Conservation (phyloP, 2,329 filamentous ascomycete species). For the Septoria linicola region DNA sequence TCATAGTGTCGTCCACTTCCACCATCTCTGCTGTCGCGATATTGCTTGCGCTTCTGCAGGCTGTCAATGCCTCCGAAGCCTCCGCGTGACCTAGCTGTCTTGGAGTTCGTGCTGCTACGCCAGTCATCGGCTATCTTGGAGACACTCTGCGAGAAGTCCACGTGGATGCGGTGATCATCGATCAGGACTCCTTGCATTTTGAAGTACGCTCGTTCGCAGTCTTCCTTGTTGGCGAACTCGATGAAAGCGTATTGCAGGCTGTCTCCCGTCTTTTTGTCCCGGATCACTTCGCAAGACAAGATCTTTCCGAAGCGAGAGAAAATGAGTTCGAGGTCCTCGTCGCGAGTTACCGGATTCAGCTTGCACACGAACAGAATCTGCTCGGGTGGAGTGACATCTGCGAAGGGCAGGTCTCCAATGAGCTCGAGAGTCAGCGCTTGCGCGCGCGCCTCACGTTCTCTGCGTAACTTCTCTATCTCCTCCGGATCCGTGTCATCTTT, state of each 20-base stretch:
- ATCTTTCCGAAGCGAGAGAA: constrained; percentile 97
- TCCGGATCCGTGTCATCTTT: constrained; percentile 79
- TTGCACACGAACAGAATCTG: constrained; percentile 99
- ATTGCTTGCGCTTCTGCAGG: constrained; percentile 87
- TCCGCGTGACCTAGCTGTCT: constrained; percentile 65
- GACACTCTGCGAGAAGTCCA: constrained; percentile 96
- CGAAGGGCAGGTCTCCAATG: constrained; percentile 95
- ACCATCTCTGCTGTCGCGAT: constrained; percentile 53
- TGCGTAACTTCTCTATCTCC: constrained; percentile 71
- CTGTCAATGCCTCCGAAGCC: constrained; percentile 89
- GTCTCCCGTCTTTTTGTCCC: constrained; percentile 90
- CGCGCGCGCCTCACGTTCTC: constrained; percentile 86
- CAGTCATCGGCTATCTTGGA: constrained; percentile 84
- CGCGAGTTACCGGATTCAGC: constrained; percentile 91
- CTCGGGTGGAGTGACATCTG: constrained; percentile 94
- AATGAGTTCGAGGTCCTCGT: constrained; percentile 91
- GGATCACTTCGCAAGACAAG: constrained; percentile 90
- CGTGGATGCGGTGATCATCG: constrained; percentile 94
- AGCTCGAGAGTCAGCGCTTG: constrained; percentile 95
- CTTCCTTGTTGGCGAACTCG: constrained; percentile 88
- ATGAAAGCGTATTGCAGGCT: constrained; percentile 97
- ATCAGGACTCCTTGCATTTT: constrained; percentile 99
- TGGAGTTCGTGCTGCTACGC: constrained; percentile 80
- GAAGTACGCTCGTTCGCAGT: constrained; percentile 93
- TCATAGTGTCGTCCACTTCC: constrained; percentile 59